Evolutionary conservation across 805 yeast species (phyloP), one percentile per base, ranked within the genome.

Genomic region (Komagataella kurtzmanii): DNA sequence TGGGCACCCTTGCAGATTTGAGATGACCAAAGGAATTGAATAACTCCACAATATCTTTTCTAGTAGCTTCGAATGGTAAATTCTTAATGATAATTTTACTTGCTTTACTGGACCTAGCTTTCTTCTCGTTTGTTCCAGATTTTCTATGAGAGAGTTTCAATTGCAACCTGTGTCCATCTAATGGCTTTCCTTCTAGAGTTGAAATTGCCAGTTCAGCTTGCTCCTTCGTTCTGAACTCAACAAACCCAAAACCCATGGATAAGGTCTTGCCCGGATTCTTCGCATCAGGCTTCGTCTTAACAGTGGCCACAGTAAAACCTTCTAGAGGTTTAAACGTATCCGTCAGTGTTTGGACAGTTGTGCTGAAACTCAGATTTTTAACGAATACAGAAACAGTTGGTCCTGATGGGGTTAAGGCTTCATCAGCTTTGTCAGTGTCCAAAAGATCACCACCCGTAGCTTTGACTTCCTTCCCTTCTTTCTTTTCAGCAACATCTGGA

Each of bases 241-340:
- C 97, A 69, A 93, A 93, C 1, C 99, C 99, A 61, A 89, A 93
- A 18, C 99, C 99, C 99, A 93, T 93, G 59, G 97, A 88, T 54
- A 81, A 74, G n/a, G 73, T 68, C 53, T 77, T 77, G 8, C 82
- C 84, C 2, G 76, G 62, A 54, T 79, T 76, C 66, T 81, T 87
- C 44, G 95, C 79, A 68, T 91, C 95, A 1, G 96, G 90, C 64
- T 90, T 91, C 24, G 85, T 85, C 62, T 88, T 88, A 51, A 93
- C 85, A 21, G 82, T 80, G 2, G 95, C 95, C 49, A 83, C 74
- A 12, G 84, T 78, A 64, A 86, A 93, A 0, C 98, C 99, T 18
- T 79, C 78, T 47, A 88, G 70, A 6, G 83, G 69, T 54, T 79
- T 78, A 75, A 93, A 90, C 17, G 79, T 66, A 1, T 76, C 75